Percentiles rank a stretch among this genome's conserved stretches.
Conservation (phyloP, 148 eudicot genomes). For the Spergularia bocconei region DNA sequence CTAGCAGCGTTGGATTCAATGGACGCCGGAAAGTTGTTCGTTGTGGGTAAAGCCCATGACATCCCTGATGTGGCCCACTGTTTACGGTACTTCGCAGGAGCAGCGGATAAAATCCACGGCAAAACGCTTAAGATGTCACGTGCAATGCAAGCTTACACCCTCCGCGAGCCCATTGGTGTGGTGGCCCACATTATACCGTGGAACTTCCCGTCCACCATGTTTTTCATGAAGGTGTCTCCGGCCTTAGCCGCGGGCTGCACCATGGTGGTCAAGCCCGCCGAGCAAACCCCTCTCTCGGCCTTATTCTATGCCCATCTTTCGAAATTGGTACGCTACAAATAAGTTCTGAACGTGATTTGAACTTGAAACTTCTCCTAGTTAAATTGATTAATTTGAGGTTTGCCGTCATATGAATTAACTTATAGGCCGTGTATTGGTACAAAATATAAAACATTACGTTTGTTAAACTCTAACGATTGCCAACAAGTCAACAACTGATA, state of each 20-base stretch:
- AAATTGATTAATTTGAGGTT: no score
- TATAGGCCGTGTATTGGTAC: no score
- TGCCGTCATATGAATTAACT: no score
- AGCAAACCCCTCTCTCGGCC: conserved; percentile 81
- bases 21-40: conserved; percentile 70
- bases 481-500: no score
- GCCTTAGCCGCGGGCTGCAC: conserved; percentile 92
- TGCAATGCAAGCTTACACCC: conserved; percentile 71
- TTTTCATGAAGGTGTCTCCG: conserved; percentile 68
- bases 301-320: conserved; percentile 74
- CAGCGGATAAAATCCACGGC: conserved; percentile 92
- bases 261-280: conserved; percentile 88
- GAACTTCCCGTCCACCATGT: conserved; percentile 69
- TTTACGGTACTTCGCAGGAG: conserved; percentile 73
- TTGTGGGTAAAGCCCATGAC: conserved; percentile 39
- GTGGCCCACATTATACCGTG: conserved; percentile 86
- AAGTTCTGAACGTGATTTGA: no score
- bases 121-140: conserved; percentile 69
- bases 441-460: no score
- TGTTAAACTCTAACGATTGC: no score
- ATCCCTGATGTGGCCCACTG: conserved; percentile 43
- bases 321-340: conserved; percentile 45
- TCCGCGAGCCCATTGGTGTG: conserved; percentile 78
- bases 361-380: no score
- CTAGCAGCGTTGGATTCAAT: conserved; percentile 27